Percentiles rank a stretch among this genome's conserved stretches.
These are phyloP conservation scores for Solanum okadae DNA, from an alignment of 257 asterid species.

Conservation along the genomic window DNA sequence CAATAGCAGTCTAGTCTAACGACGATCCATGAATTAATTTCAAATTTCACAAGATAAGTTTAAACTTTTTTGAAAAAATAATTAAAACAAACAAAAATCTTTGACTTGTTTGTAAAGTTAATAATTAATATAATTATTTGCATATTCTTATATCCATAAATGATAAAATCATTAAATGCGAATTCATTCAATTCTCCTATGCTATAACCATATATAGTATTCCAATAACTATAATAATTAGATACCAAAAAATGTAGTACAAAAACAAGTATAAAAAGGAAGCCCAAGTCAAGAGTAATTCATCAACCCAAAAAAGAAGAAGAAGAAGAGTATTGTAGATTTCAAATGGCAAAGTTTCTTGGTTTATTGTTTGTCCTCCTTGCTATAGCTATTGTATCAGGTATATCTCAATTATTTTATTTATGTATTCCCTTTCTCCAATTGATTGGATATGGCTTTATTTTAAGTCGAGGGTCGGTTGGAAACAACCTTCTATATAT, in stretches of 20 bases:
- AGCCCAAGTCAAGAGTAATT: not conserved
- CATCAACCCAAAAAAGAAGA: not conserved
- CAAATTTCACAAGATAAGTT: not conserved
- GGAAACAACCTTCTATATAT: no score
- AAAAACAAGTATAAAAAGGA: not conserved
- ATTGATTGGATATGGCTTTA: not conserved
- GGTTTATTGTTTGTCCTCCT: not conserved
- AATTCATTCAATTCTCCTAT: not conserved
- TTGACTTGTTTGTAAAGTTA: not conserved
- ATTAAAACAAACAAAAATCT: not conserved
- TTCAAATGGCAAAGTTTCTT: not conserved
- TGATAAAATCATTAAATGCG: not conserved
- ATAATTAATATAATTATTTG: not conserved
- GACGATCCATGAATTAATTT: not conserved
- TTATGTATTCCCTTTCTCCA: not conserved
- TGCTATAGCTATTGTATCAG: not conserved
- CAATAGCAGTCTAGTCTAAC: not conserved
- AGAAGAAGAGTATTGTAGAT: not conserved
- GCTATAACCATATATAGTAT: not conserved
- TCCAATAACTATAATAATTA: not conserved
- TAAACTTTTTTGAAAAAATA: not conserved
- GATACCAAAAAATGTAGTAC: not conserved
- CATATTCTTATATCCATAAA: not conserved
- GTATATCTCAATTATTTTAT: not conserved
- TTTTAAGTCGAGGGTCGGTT: no score